Base-by-base conservation (phyloP, 1,284 basidiomycete species). In the Chiua sp. region DNA sequence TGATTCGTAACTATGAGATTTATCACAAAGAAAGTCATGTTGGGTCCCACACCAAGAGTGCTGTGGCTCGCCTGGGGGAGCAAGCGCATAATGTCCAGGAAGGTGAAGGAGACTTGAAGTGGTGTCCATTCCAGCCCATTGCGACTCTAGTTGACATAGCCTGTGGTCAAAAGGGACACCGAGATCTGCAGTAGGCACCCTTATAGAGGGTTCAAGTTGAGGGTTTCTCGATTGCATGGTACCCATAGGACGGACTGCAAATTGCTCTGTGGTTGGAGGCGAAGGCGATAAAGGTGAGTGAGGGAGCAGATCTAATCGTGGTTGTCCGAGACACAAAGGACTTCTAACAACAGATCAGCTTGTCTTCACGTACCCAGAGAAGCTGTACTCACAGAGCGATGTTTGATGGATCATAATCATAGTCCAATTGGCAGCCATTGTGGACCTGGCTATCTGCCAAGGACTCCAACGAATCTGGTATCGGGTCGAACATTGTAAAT, bases 281-380 rank as follows among this genome's bases (percentile, higher is more conserved):
- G 42, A 37, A 42, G 32, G 35, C 4, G 22, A 16, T 22, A 28
- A 13, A 32, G 33, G 7, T 26, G 39, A 7, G 20, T 46, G 18
- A 22, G 18, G 2, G 39, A 35, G 35, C 10, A 33, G 13, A 23
- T 54, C 46, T 7, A 26, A 26, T 26, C 11, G 8, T 7, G 33
- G 16, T 12, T 47, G 53, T 42, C 54, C 37, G n/a, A 4, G 15
- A 37, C 26, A 51, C 3, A 30, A 15, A 23, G 35, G 46, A 39
- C 66, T 67, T 47, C 3, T 23, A 23, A 28, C 28, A 11, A 44
- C 10, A 12, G 2, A n/a, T 68, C 47, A 70, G 46, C 15, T 35
- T 30, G 23, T 39, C 46, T 51, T 53, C 16, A 2, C 18, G 3
- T 5, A 26, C 33, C 22, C 26, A 4, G 22, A 33, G 52, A 7